Evolutionary conservation across 2,329 filamentous ascomycete genomes (phyloP).

Genomic region (Phoma herbarum): DNA sequence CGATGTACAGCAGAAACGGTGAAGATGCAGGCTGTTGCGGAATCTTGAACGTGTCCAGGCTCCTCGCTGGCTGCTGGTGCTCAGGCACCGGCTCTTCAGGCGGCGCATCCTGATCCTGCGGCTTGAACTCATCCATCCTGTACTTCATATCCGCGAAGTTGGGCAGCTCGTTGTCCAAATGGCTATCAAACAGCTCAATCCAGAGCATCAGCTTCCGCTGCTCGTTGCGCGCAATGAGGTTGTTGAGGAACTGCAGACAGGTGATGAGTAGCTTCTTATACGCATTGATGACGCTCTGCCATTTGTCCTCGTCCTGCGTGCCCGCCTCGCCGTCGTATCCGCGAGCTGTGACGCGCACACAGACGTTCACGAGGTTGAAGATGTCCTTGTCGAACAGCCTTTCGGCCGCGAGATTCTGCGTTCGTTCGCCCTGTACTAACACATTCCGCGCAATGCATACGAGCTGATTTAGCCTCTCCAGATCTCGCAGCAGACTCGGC

Average conservation of each 20-base stretch:
- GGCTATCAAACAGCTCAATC: conserved; percentile 70
- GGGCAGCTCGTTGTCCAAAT: conserved; percentile 52
- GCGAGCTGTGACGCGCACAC: conserved; percentile 69
- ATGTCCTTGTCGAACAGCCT: conserved; percentile 68
- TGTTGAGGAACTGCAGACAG: conserved; percentile 72
- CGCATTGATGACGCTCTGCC: conserved; percentile 71
- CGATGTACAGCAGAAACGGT: conserved; percentile 53
- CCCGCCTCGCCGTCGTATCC: conserved; percentile 72
- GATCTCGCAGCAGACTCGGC: conserved; percentile 66
- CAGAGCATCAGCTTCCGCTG: conserved; percentile 71
- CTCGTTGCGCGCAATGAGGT: conserved; percentile 72
- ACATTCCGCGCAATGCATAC: conserved; percentile 70
- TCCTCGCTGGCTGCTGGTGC: conserved; percentile 31
- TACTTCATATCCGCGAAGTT: conserved; percentile 51
- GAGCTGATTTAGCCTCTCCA: conserved; percentile 69
- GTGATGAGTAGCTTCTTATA: conserved; percentile 73
- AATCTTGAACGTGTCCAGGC: conserved; percentile 45
- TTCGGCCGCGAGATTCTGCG: conserved; percentile 70
- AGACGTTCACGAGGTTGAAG: conserved; percentile 68
- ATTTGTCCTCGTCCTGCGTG: conserved; percentile 68
- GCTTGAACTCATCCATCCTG: conserved; percentile 44
- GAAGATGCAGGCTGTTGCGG: conserved; percentile 52
- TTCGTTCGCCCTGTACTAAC: conserved; percentile 67
- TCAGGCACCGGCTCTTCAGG: conserved; percentile 10
- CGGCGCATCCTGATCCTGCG: conserved; percentile 30